Percentiles rank a stretch among this genome's conserved stretches.
phyloP scores from a whole-genome alignment of 2,329 filamentous ascomycete genomes.

The Venturia nashicola region DNA sequence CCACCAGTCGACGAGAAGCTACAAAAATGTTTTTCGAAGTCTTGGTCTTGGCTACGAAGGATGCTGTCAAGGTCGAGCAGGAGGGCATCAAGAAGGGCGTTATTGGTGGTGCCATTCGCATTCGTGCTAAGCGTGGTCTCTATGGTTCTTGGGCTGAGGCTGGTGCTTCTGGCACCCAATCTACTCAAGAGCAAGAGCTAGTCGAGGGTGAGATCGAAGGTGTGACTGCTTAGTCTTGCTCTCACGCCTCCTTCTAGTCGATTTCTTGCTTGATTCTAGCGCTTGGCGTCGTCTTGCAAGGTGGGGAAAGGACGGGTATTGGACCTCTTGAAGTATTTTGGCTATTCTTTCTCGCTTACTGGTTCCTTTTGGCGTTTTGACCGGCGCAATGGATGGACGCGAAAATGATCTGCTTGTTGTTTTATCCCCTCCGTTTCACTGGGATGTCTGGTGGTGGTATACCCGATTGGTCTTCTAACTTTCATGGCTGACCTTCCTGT shows the following conservation, averaged over 20 bases:
- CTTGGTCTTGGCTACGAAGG: constrained; percentile 89
- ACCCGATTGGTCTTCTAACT: background rate
- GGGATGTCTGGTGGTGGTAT: background rate
- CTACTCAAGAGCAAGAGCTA: background rate
- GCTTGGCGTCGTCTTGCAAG: background rate
- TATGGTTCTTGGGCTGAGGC: constrained; percentile 94
- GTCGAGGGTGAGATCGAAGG: background rate
- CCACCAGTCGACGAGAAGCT: constrained; percentile 75
- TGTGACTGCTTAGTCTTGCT: background rate
- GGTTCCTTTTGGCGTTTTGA: background rate
- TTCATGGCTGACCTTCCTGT: background rate
- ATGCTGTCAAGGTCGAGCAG: constrained; percentile 95
- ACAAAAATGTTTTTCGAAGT: constrained; percentile 99
- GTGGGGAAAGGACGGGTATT: background rate
- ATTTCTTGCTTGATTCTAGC: background rate
- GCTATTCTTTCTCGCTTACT: background rate
- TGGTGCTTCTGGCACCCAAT: constrained; percentile 18
- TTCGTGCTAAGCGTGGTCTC: constrained; percentile 85
- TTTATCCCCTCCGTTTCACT: background rate
- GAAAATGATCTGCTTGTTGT: background rate
- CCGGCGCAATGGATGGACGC: background rate
- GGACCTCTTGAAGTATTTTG: background rate
- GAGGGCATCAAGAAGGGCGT: constrained; percentile 37
- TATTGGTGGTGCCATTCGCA: constrained; percentile 68
- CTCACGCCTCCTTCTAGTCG: background rate